Conservation (phyloP, 2,329 filamentous ascomycete species). For the Stachybotrys chlorohalonatus region DNA sequence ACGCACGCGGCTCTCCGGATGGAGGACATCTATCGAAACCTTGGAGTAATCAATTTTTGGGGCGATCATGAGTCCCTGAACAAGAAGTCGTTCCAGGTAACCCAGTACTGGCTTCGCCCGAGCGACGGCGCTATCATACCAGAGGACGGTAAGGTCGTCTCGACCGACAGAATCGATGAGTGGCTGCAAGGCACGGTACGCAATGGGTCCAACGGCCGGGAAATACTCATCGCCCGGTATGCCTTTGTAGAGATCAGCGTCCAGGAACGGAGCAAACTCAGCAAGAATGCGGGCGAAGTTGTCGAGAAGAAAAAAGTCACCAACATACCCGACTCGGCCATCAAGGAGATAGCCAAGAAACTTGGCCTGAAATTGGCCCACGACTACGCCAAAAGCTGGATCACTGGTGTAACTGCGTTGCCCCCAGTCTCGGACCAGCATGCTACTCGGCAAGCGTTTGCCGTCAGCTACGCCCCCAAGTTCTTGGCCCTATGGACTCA, state of each 20-base stretch:
- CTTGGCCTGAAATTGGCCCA: constrained; percentile 22
- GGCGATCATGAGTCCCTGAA: constrained; percentile 7
- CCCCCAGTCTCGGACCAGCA: constrained; percentile 2
- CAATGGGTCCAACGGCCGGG: neutral
- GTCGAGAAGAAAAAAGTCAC: constrained; percentile 11
- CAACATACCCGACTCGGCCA: constrained; percentile 12
- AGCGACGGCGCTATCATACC: neutral
- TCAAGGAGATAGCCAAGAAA: constrained; percentile 11
- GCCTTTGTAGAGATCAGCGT: constrained; percentile 13
- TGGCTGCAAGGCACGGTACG: constrained; percentile 10
- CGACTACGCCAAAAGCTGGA: constrained; percentile 21
- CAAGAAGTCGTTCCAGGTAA: constrained; percentile 12
- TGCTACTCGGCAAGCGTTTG: constrained; percentile 13
- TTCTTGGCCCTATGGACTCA: constrained; percentile 27
- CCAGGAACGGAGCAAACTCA: neutral
- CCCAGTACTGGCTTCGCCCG: constrained; percentile 18
- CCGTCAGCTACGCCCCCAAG: constrained; percentile 28
- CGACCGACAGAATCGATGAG: neutral
- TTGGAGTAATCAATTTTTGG: constrained; percentile 14
- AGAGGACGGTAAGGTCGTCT: neutral
- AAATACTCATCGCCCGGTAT: constrained; percentile 19
- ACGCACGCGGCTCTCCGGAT: constrained; percentile 6
- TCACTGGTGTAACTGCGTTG: constrained; percentile 22
- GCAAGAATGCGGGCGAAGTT: too few species aligned
- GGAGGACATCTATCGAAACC: constrained; percentile 22